Conservation (phyloP, 2,329 filamentous ascomycete species). For the Zymoseptoria tritici region DNA sequence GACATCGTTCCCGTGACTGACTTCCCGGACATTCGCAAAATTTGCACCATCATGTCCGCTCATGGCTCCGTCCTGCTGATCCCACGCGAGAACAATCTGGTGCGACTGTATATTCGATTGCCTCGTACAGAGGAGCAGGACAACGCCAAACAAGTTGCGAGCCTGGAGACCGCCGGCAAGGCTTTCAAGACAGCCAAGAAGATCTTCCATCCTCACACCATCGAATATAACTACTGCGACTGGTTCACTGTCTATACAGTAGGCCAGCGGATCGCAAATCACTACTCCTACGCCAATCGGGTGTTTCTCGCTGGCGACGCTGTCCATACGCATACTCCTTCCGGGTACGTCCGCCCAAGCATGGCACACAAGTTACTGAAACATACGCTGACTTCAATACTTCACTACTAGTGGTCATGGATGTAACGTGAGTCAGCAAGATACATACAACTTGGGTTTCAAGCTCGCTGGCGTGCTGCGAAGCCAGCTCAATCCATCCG, state of each 20-base stretch:
- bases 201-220: conserved; percentile 57
- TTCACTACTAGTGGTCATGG: background rate
- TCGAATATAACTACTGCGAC: conserved; percentile 13
- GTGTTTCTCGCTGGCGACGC: conserved; percentile 29
- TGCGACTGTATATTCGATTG: conserved; percentile 23
- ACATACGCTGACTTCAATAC: background rate
- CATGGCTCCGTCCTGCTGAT: conserved; percentile 71
- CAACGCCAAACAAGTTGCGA: conserved; percentile 53
- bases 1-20: conserved; percentile 24
- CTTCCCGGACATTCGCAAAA: conserved; percentile 64
- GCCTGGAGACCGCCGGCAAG: conserved; percentile 51
- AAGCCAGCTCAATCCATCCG: conserved; percentile 5
- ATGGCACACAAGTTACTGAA: background rate
- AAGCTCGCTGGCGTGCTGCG: conserved; percentile 16
- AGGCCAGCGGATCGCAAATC: conserved; percentile 53
- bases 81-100: conserved; percentile 48
- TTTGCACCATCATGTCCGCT: conserved; percentile 63
- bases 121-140: conserved; percentile 33
- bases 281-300: conserved; percentile 50
- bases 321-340: conserved; percentile 34
- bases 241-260: conserved; percentile 61
- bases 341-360: conserved; percentile 33
- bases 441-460: conserved; percentile 24
- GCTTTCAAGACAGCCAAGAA: conserved; percentile 54
- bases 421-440: conserved; percentile 29